These are phyloP conservation scores for Lanmaoa rubissima DNA, from an alignment of 768 basidiomycete species.

Conservation along the genomic window DNA sequence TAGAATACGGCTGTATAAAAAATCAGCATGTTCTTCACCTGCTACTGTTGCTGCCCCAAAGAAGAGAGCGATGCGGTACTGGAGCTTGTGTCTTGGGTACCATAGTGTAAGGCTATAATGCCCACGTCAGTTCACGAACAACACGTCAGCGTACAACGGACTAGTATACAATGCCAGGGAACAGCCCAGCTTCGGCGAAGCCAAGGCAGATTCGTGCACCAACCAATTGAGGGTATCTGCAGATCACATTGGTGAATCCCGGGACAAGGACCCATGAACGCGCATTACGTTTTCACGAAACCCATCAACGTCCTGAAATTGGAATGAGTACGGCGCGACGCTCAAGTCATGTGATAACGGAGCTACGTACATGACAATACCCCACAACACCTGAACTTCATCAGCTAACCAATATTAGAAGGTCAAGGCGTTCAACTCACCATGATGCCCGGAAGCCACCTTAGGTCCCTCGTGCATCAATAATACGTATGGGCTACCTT, in stretches of 20 bases:
- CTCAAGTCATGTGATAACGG: not conserved
- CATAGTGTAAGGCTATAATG: conserved; percentile 54
- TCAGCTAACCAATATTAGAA: not conserved
- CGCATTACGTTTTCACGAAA: not conserved
- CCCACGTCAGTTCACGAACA: not conserved
- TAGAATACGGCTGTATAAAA: not conserved
- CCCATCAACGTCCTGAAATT: conserved; percentile 57
- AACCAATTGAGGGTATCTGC: conserved; percentile 60
- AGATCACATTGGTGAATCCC: not conserved
- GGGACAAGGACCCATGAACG: not conserved
- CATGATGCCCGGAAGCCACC: conserved; percentile 68
- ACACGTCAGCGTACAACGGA: conserved; percentile 28
- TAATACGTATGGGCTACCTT: not conserved
- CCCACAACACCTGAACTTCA: conserved; percentile 57
- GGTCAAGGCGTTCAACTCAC: conserved; percentile 32
- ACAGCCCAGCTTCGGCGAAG: conserved; percentile 66
- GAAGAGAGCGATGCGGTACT: conserved; percentile 60
- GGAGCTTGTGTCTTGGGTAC: conserved; percentile 64
- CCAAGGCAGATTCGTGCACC: conserved; percentile 59
- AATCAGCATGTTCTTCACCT: conserved; percentile 32
- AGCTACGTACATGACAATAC: conserved; percentile 16
- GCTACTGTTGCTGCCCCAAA: conserved; percentile 64
- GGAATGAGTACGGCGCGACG: not conserved
- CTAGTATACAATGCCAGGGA: conserved; percentile 77
- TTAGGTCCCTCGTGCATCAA: conserved; percentile 14